Evolutionary conservation across 768 basidiomycete genomes (phyloP).

Genomic region (Trametes cingulata): DNA sequence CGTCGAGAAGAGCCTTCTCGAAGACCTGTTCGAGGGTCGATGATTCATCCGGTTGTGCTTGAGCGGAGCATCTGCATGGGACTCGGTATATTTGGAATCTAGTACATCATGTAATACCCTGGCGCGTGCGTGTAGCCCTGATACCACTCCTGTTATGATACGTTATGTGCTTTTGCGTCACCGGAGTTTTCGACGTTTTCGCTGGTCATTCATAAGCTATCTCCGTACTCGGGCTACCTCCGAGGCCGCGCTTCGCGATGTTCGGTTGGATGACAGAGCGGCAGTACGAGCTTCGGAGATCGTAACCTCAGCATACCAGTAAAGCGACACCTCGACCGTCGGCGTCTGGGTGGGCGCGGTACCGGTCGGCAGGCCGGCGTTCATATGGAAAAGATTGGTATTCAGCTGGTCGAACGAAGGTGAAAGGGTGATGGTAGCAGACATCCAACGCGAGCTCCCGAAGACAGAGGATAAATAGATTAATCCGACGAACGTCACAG

Average conservation of each 20-base stretch:
- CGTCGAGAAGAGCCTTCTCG: slow-evolving; percentile 77
- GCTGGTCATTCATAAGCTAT: not conserved
- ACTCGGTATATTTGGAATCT: slow-evolving; percentile 1
- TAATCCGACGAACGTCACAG: not conserved
- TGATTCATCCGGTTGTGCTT: slow-evolving; percentile 28
- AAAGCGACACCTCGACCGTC: no score
- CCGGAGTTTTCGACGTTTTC: not conserved
- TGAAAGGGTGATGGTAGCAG: not conserved
- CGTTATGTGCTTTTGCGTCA: not conserved
- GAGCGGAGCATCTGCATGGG: no score
- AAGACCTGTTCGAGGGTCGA: slow-evolving; percentile 89
- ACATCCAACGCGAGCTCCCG: not conserved
- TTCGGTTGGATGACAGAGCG: no score
- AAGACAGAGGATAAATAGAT: slow-evolving; percentile 8
- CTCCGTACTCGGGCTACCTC: not conserved
- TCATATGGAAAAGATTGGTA: not conserved
- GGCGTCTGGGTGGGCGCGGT: no score
- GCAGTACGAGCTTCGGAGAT: no score
- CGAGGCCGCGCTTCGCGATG: not conserved
- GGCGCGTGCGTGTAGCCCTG: slow-evolving; percentile 8
- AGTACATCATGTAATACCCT: slow-evolving; percentile 14
- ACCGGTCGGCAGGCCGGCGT: not conserved
- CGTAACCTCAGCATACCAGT: no score
- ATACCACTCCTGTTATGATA: slow-evolving; percentile 8
- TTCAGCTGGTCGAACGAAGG: not conserved